Evolutionary conservation across 2,329 filamentous ascomycete genomes (phyloP), one percentile per base, ranked within the genome.

Genomic region (Setomelanomma holmii): DNA sequence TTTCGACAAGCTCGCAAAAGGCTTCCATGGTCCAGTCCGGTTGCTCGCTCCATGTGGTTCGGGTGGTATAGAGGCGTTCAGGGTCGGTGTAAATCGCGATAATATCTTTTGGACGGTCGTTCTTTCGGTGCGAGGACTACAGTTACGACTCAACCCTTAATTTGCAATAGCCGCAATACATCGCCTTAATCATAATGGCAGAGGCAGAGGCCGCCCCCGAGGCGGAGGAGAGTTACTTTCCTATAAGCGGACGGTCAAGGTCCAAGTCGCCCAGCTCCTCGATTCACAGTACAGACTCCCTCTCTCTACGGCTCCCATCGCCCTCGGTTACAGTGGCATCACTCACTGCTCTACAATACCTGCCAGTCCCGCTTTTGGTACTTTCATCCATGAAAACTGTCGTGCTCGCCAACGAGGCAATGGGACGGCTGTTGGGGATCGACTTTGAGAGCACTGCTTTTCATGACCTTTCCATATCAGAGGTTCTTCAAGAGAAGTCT

Each of bases 391-490:
- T 84, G 23, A 92, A 91, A 73, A 89, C 86, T 0, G 82, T 92
- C 3, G 81, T 89, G 1, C 73, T 92, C 35, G 89, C 88, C 24
- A 93, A 93, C 63, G 87, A 91, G 61, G 86, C 89, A 17, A 88
- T 91, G 84, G 88, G 86, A 1, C 81, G 85, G 48, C 75, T 93
- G 63, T 75, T 93, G 19, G 87, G 85, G 4, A 78, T 89, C 42
- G 78, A 84, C 21, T 72, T 78, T 19, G 64, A 72, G 38, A 71
- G 71, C 17, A 69, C 72, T n/a, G 69, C 73, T 22, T 62, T 75
- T 14, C 74, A 79, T 35, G 77, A 79, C 40, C 58, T 69, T 27
- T 77, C 77, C 8, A 77, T 84, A 4, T 78, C 83, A 34, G 87
- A 91, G 27, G 75, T 79, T 17, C 77, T 93, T 14, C 81, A 83